A percentile compares a stretch with the other conserved stretches of the same genome.
Evolutionary conservation across 768 basidiomycete genomes (phyloP).

Genomic region (Xanthoconium purpureum): DNA sequence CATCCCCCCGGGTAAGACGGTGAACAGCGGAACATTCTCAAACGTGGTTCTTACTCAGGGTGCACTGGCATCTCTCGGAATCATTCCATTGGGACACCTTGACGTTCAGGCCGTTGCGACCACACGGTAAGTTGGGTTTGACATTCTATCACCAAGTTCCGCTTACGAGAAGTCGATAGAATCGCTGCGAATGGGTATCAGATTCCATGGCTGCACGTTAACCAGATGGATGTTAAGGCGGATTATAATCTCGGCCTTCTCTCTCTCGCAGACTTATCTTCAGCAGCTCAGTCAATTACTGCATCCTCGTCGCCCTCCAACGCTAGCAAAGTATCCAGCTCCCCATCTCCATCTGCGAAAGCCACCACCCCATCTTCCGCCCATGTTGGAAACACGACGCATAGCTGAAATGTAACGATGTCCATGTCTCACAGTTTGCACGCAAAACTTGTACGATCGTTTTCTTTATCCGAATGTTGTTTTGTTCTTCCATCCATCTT

Average conservation of each 20-base stretch:
- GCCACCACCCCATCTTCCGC: background rate
- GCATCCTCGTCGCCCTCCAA: background rate
- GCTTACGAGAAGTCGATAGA: slow-evolving; percentile 14
- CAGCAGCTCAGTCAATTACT: slow-evolving; percentile 12
- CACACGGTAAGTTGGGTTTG: slow-evolving; percentile 26
- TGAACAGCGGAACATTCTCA: slow-evolving; percentile 56
- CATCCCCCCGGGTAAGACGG: slow-evolving; percentile 54
- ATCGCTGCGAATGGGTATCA: slow-evolving; percentile 55
- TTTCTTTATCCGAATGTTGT: background rate
- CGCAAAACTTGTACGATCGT: background rate
- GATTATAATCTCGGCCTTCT: slow-evolving; percentile 34
- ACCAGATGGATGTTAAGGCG: slow-evolving; percentile 52
- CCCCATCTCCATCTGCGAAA: background rate
- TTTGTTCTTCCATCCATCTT: background rate
- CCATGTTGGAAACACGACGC: slow-evolving; percentile 8
- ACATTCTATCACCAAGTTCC: background rate
- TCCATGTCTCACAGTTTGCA: too few species aligned
- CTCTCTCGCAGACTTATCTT: slow-evolving; percentile 20
- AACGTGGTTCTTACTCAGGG: slow-evolving; percentile 62
- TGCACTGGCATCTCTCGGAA: slow-evolving; percentile 50
- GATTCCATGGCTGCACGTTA: slow-evolving; percentile 63
- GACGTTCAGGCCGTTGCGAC: slow-evolving; percentile 54
- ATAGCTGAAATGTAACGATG: background rate
- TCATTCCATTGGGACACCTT: slow-evolving; percentile 52
- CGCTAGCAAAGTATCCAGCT: background rate